phyloP scores from a whole-genome alignment of 1,284 basidiomycete genomes.

The Ustilago nuda region DNA sequence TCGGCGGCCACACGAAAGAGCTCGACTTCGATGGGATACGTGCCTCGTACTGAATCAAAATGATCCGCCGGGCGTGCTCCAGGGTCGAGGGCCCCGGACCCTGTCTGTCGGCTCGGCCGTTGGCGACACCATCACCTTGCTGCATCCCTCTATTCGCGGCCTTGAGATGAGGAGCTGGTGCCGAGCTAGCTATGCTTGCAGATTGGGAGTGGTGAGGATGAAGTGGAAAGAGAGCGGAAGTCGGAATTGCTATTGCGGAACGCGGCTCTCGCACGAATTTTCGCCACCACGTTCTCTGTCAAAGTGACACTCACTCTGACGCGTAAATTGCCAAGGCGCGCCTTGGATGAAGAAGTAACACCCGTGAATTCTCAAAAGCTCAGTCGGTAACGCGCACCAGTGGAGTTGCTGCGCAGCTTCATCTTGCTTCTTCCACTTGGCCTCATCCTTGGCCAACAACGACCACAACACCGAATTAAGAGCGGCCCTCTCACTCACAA shows the following conservation, averaged over 20 bases:
- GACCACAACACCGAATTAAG: no score
- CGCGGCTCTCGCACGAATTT: slow-evolving; percentile 28
- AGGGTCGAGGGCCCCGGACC: slow-evolving; percentile 39
- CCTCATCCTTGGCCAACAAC: neutral
- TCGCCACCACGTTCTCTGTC: neutral
- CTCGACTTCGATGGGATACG: slow-evolving; percentile 36
- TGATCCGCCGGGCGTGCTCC: slow-evolving; percentile 21
- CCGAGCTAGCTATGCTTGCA: neutral
- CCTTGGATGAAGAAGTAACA: slow-evolving; percentile 20
- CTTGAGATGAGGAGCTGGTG: neutral
- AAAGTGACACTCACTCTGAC: slow-evolving; percentile 36
- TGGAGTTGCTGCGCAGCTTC: no score
- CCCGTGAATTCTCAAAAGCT: slow-evolving; percentile 25
- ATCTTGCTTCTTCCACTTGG: no score
- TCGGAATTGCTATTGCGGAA: neutral
- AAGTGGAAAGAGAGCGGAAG: slow-evolving; percentile 1
- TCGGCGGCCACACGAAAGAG: slow-evolving; percentile 41
- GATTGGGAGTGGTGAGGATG: neutral
- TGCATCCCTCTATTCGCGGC: neutral
- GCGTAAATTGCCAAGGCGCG: slow-evolving; percentile 34
- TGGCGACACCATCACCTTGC: neutral
- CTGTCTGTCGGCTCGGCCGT: neutral
- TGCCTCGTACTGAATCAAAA: slow-evolving; percentile 47
- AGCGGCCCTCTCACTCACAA: no score
- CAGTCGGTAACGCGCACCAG: slow-evolving; percentile 20